Evolutionary conservation across 331 rosid genomes (phyloP).

Genomic region (Malus hybrid): DNA sequence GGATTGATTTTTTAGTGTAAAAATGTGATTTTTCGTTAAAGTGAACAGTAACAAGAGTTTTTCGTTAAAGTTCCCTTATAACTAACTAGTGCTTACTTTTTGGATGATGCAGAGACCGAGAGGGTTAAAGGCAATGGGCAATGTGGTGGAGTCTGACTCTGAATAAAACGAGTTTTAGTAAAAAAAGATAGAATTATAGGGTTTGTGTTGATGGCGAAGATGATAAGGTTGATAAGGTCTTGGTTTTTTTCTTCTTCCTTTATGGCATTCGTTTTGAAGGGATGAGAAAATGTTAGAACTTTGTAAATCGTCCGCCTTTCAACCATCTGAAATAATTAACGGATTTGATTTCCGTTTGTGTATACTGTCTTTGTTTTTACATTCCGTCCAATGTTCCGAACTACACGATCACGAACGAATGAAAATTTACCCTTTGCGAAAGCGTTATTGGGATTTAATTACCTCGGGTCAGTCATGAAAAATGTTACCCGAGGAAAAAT

Average conservation of each 20-base stretch:
- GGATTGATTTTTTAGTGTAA: too few relatives aligned
- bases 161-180: slow-evolving; percentile 28
- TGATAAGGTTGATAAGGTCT: too few relatives aligned
- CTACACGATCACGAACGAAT: too few relatives aligned
- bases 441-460: neutral
- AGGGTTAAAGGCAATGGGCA: slow-evolving; percentile 94
- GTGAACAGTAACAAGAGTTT: too few relatives aligned
- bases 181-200: neutral
- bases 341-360: neutral
- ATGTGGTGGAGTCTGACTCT: slow-evolving; percentile 81
- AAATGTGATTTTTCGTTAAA: too few relatives aligned
- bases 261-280: neutral
- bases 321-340: neutral
- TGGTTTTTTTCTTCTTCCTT: neutral
- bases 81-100: neutral
- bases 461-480: too few relatives aligned
- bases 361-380: neutral
- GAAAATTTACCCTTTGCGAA: neutral
- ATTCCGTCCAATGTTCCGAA: too few relatives aligned
- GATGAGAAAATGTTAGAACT: neutral
- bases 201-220: neutral
- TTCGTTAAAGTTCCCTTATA: too few relatives aligned
- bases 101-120: slow-evolving; percentile 66
- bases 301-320: slow-evolving; percentile 1
- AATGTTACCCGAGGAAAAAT: too few relatives aligned